These are phyloP conservation scores for Porcisia hertigi DNA, from an alignment of 208 protist genomes.

Conservation along the genomic window DNA sequence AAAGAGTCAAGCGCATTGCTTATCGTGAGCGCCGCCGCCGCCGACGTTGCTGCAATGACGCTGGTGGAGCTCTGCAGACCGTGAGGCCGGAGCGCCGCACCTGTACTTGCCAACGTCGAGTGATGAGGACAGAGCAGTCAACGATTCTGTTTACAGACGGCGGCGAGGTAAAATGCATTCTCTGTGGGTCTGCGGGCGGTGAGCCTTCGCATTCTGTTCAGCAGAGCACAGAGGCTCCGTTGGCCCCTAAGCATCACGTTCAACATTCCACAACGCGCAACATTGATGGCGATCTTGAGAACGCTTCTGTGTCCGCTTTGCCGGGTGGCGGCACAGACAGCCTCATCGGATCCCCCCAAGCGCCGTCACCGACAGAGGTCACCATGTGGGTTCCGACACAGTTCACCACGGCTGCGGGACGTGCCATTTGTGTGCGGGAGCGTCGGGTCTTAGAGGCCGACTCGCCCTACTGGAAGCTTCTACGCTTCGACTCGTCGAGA, in stretches of 20 bases:
- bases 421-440: conserved; percentile 61
- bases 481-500: conserved; percentile 28
- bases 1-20: not conserved
- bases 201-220: not conserved
- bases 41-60: not conserved
- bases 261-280: not conserved
- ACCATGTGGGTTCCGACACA: conserved; percentile 47
- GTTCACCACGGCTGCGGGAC: conserved; percentile 65
- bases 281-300: not conserved
- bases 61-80: conserved; percentile 1
- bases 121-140: not conserved
- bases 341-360: not conserved
- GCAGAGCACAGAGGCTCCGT: not conserved
- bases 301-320: not conserved
- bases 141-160: not conserved
- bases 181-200: not conserved
- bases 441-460: conserved; percentile 24
- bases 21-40: not conserved
- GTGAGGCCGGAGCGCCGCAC: not conserved
- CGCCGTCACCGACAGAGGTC: not conserved
- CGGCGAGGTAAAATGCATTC: not conserved
- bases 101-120: not conserved
- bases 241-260: not conserved
- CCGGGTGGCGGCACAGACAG: not conserved
- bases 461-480: conserved; percentile 52